Percentiles rank a stretch among this genome's conserved stretches.
Evolutionary conservation across 2,329 filamentous ascomycete species (phyloP).

Genomic region (Tolypocladium sp.): DNA sequence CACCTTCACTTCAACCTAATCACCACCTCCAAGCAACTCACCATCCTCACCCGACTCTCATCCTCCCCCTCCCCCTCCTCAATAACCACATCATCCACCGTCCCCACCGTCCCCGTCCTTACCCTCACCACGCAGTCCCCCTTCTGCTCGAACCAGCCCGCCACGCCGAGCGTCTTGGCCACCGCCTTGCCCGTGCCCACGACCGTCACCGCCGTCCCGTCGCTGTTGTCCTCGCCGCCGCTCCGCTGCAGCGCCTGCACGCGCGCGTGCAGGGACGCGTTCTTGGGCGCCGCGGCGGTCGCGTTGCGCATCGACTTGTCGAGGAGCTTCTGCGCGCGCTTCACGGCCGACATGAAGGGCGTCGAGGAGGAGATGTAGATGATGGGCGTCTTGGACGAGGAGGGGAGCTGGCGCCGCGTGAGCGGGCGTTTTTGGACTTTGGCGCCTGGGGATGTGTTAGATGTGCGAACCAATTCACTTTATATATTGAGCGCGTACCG

Average conservation of each 20-base stretch:
- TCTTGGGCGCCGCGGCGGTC: slow-evolving; percentile 36
- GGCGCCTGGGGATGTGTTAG: slow-evolving; percentile 24
- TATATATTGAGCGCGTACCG: slow-evolving; percentile 10
- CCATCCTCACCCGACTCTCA: slow-evolving; percentile 33
- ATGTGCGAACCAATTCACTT: neutral
- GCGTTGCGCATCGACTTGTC: slow-evolving; percentile 34
- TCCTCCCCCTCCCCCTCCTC: slow-evolving; percentile 27
- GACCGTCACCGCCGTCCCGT: slow-evolving; percentile 39
- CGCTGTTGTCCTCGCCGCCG: slow-evolving; percentile 9
- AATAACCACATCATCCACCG: slow-evolving; percentile 56
- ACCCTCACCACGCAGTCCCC: slow-evolving; percentile 49
- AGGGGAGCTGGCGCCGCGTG: slow-evolving; percentile 27
- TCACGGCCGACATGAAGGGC: slow-evolving; percentile 59
- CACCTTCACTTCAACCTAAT: slow-evolving; percentile 34
- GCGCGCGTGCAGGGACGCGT: slow-evolving; percentile 35
- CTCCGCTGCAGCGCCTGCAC: slow-evolving; percentile 30
- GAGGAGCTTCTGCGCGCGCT: slow-evolving; percentile 56
- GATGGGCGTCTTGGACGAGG: slow-evolving; percentile 32
- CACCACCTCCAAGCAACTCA: slow-evolving; percentile 42
- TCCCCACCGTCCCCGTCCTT: slow-evolving; percentile 52
- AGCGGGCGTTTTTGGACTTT: slow-evolving; percentile 41
- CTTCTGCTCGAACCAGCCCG: slow-evolving; percentile 55
- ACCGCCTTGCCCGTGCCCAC: slow-evolving; percentile 61
- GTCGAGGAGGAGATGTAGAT: slow-evolving; percentile 59
- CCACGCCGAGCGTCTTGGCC: slow-evolving; percentile 51